Base-by-base conservation (phyloP, 495 filamentous ascomycete genomes). In the Xylaria castorea region DNA sequence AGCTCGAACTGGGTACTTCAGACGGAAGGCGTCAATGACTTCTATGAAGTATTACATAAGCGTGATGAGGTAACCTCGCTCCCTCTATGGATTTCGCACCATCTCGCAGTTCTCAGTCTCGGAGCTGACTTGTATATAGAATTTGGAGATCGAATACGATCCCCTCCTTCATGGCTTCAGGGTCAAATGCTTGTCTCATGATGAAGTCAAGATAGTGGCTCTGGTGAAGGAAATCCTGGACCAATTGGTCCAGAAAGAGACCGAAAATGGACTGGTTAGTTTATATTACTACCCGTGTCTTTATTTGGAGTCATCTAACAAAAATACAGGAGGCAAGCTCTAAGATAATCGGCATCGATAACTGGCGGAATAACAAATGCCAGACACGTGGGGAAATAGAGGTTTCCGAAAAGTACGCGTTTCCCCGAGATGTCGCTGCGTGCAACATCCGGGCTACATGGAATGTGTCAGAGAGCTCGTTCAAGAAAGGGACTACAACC, bases 1-100 rank as follows among this genome's bases (percentile, higher is more conserved):
- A 68, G 67, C 25, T 75, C 76, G 0, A 72, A 83, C 60, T 85
- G 81, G 80, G 42, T 73, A 1, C 79, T 81, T 57, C 74, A 40
- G 27, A 74, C 77, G 3, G 77, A 75, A 1, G 81, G 78, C 16
- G 61, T 85, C 11, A 60, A 72, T 40, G 70, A 75, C 30, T 71
- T 83, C 22, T 69, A 75, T 27, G 60, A 71, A 0, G 42, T 67
- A 7, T 74, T 84, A 36, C 53, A 70, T 14, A 30, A 36, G 20
- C 27, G 58, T 2, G 51, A 66, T 25, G 46, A 75, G 46, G 82
- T 83, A 75, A 53, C 75, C 68, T 55, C 14, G 22, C 6, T 22
- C 16, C 60, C 9, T 65, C 20, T 27, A 25, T 62, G 14, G 16
- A 58, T 30, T 46, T 32, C 18, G 16, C 16, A 34, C 27, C 27